Base-by-base conservation (phyloP, 2,329 filamentous ascomycete species). In the Ophiostoma piceae region DNA sequence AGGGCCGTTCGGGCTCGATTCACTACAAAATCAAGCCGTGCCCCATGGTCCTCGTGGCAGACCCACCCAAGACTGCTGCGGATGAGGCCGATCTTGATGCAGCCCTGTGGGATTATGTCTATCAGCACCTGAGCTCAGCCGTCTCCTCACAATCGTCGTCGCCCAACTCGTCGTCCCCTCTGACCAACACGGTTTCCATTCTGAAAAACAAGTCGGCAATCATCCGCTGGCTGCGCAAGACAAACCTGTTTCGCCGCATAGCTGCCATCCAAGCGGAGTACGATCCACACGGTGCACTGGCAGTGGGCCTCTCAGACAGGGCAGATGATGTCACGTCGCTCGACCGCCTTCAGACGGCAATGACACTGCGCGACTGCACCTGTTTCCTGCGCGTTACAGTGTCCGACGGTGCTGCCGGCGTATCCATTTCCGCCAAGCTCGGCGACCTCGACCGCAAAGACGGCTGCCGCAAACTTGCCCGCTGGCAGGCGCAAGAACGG, bases 351-450 rank as follows among this genome's bases (percentile, higher is more conserved):
- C 84, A 85, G 14, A 81, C 91, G 7, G 90, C 90, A 70, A 94
- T 94, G 91, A 94, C 92, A 3, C 78, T 95, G 73, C 83, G 92
- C 67, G 92, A 95, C 80, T 93, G 91, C 77, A 92, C 90, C 3
- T 85, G 91, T 74, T 93, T 90, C 75, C 81, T 92, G 57, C 86
- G 87, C 75, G 84, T 92, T 70, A 72, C 69, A 5, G 11, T 68
- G 3, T 26, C 77, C 1, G 77, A 87, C 4, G 82, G 85, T 71
- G 82, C 85, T 47, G 85, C 88, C 68, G 37, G 29, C 3, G 72
- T 74, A 7, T 76, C 77, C 1, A 77, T 88, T 7, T 82, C 86
- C 69, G 83, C 87, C 62, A 86, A 89, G 69, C 83, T 95, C 11
- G 90, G 89, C 1, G 92, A 95, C 76, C 83, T 94, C 62, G 92